Conservation (phyloP, 139 green algal species). For the Micromonas pusilla region DNA sequence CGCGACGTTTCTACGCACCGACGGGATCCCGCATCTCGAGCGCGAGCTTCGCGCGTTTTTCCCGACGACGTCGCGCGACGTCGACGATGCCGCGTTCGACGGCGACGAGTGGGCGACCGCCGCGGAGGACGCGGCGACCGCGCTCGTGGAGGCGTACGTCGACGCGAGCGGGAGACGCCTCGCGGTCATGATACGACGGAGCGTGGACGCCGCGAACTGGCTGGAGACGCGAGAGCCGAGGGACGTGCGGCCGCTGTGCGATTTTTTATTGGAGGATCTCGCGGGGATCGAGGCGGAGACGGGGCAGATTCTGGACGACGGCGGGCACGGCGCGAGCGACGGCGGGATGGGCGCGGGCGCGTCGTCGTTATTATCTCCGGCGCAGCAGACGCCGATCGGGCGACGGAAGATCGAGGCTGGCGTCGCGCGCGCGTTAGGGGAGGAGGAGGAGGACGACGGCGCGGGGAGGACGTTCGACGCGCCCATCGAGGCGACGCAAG, state of each 20-base stretch:
- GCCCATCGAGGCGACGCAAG: not conserved
- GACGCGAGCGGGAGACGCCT: not conserved
- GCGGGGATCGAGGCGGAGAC: not conserved
- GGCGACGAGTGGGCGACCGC: no score
- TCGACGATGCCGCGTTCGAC: no score
- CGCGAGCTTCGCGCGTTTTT: no score
- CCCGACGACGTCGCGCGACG: no score
- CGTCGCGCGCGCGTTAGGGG: not conserved
- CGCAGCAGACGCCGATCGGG: no score
- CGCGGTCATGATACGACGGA: constrained; percentile 9
- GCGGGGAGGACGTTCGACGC: no score
- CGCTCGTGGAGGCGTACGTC: not conserved
- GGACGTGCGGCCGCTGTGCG: not conserved
- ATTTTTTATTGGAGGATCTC: not conserved
- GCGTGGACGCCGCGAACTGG: not conserved
- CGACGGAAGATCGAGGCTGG: not conserved
- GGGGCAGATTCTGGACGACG: not conserved
- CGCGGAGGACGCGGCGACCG: not conserved
- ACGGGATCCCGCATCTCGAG: no score
- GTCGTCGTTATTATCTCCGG: no score
- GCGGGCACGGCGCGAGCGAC: not conserved
- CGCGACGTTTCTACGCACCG: not conserved
- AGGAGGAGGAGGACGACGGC: no score
- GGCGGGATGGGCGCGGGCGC: not conserved
- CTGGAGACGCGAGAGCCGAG: not conserved